Evolutionary conservation across 495 filamentous ascomycete genomes (phyloP), one percentile per base, ranked within the genome.

Genomic region (Trichoderma asperelloides): DNA sequence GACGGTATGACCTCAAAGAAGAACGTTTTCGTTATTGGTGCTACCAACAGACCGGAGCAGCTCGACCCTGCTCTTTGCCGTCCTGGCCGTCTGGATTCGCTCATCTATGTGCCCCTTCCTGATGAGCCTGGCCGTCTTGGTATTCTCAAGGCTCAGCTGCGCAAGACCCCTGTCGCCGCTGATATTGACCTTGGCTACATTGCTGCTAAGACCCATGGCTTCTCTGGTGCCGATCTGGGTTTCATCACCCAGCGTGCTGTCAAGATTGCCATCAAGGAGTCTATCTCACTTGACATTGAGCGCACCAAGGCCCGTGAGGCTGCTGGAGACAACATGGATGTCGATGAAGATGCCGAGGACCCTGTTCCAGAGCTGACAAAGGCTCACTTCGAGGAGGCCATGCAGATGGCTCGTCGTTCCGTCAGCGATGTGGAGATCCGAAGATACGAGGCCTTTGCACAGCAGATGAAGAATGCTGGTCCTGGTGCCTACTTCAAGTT

Each of bases 1-100:
- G 93, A 97, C 72, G 93, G 93, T 73, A 97, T 97, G 93, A 97
- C 96, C 62, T 96, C 94, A 9, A 98, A 98, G 91, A 98, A 98
- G 90, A 98, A 98, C 79, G 95, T 98, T 72, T 98, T 98, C 82
- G 95, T 98, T 71, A 98, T 98, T 72, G 95, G 95, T 78, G 95
- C 95, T 40, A 98, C 95, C 75, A 98, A 98, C 83, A 87, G 95
- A 81, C 95, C 95, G 49, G 95, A 98, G 83, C 95, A 98, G 81
- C 87, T 98, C 62, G 95, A 98, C 80, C 93, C 93, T 75, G 95
- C 95, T 68, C 86, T 98, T 71, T 97, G 95, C 84, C 93, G 95
- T 83, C 95, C 95, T 51, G 95, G 95, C 69, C 95, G 95, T 93
- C 89, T 98, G 27, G 95, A 98, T 77, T 97, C 95, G 62, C 86